A percentile compares a stretch with the other conserved stretches of the same genome.
Evolutionary conservation across 495 filamentous ascomycete species (phyloP).

Genomic region (Monascus purpureus): DNA sequence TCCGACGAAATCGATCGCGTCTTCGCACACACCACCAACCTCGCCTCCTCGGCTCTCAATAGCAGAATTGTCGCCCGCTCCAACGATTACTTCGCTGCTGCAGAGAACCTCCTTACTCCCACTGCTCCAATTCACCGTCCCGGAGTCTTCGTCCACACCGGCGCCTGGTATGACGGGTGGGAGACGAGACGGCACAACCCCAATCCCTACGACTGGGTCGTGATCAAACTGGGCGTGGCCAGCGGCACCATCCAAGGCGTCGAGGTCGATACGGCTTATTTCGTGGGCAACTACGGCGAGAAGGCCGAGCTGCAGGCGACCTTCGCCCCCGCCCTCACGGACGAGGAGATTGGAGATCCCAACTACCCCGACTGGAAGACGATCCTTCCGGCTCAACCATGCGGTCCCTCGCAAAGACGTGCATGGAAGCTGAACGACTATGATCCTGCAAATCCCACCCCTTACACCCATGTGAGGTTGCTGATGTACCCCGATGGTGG

Average conservation of each 20-base stretch:
- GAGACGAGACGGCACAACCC: slow-evolving; percentile 82
- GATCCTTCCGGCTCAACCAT: slow-evolving; percentile 54
- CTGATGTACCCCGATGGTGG: slow-evolving; percentile 91
- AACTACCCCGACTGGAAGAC: slow-evolving; percentile 52
- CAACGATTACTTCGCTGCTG: slow-evolving; percentile 83
- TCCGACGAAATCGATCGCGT: slow-evolving; percentile 53
- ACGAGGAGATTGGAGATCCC: slow-evolving; percentile 45
- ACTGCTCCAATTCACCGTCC: slow-evolving; percentile 60
- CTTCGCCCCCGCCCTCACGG: slow-evolving; percentile 39
- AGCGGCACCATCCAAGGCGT: slow-evolving; percentile 63
- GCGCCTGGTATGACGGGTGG: slow-evolving; percentile 95
- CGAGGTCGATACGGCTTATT: slow-evolving; percentile 79
- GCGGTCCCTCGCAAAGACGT: slow-evolving; percentile 63
- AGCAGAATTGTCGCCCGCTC: slow-evolving; percentile 62
- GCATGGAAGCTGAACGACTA: slow-evolving; percentile 54
- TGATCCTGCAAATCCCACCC: slow-evolving; percentile 36
- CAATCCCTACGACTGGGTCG: slow-evolving; percentile 68
- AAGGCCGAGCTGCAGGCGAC: slow-evolving; percentile 70
- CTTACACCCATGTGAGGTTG: slow-evolving; percentile 73
- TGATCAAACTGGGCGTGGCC: slow-evolving; percentile 66
- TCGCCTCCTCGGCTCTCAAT: slow-evolving; percentile 61
- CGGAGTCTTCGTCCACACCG: slow-evolving; percentile 71
- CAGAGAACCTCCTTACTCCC: slow-evolving; percentile 64
- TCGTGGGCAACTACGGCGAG: slow-evolving; percentile 78
- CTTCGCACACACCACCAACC: slow-evolving; percentile 50